Conservation (phyloP, 1,284 basidiomycete species). For the Papiliotrema laurentii region DNA sequence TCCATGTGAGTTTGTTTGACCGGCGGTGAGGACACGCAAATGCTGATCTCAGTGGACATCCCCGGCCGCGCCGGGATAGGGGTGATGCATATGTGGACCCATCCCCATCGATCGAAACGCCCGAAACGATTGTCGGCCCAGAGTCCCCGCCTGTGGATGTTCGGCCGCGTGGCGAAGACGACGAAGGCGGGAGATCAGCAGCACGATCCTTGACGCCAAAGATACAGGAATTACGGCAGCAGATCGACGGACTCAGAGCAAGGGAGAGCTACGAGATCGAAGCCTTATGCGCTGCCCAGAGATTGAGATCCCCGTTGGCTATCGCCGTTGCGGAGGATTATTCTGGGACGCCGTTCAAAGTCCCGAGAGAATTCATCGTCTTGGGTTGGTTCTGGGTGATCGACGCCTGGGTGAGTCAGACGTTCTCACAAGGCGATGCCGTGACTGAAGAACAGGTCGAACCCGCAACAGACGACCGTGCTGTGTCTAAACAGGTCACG, state of each 20-base stretch:
- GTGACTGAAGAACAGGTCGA: conserved; percentile 28
- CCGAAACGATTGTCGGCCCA: not conserved
- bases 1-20: conserved; percentile 25
- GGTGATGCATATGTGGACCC: not conserved
- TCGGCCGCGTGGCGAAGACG: no score
- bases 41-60: conserved; percentile 1
- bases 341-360: conserved; percentile 29
- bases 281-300: conserved; percentile 35
- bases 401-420: conserved; percentile 39
- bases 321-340: conserved; percentile 38
- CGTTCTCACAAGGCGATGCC: not conserved
- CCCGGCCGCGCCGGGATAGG: not conserved
- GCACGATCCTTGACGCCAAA: no score
- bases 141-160: no score
- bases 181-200: no score
- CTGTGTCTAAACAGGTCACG: not conserved
- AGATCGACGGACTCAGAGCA: no score
- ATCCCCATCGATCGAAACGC: not conserved
- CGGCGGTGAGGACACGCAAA: not conserved
- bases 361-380: conserved; percentile 32
- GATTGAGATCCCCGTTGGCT: conserved; percentile 36
- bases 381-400: conserved; percentile 47
- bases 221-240: no score
- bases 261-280: conserved; percentile 26
- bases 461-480: conserved; percentile 14